These are phyloP conservation scores for Amylostereum areolatum DNA, from an alignment of 1,284 basidiomycete species.

Conservation along the genomic window DNA sequence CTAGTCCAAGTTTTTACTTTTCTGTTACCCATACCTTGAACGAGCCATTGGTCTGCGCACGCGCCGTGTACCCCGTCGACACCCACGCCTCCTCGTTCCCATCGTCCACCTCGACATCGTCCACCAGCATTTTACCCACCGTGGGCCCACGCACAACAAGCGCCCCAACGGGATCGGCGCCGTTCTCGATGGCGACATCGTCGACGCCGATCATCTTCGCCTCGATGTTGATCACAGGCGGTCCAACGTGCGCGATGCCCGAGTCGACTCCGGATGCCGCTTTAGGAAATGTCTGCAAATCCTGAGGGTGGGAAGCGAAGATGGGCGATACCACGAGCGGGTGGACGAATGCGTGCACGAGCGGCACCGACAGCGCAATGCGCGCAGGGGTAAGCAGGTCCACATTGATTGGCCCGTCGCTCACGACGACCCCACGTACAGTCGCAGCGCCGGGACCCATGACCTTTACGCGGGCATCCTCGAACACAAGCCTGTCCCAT, in stretches of 20 bases:
- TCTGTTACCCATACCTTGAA: conserved; percentile 34
- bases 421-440: conserved; percentile 55
- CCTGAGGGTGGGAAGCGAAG: conserved; percentile 67
- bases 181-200: conserved; percentile 55
- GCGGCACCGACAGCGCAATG: conserved; percentile 64
- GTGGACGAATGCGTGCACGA: conserved; percentile 58
- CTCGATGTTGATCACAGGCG: conserved; percentile 71
- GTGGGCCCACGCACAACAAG: conserved; percentile 35
- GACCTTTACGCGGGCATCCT: conserved; percentile 52
- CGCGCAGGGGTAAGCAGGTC: conserved; percentile 50
- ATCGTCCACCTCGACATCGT: conserved; percentile 30
- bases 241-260: conserved; percentile 54
- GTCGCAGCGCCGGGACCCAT: conserved; percentile 54
- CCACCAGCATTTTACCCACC: conserved; percentile 46
- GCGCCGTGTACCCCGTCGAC: conserved; percentile 36
- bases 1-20: conserved; percentile 2
- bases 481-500: conserved; percentile 74
- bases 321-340: conserved; percentile 61
- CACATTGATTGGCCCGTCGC: conserved; percentile 45
- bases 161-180: conserved; percentile 30
- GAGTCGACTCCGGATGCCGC: conserved; percentile 13
- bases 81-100: conserved; percentile 43
- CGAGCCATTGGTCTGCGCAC: conserved; percentile 56
- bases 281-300: conserved; percentile 61
- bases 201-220: conserved; percentile 60